Evolutionary conservation across 805 yeast genomes (phyloP), one percentile per base, ranked within the genome.

Genomic region (Hanseniaspora jakobsenii): DNA sequence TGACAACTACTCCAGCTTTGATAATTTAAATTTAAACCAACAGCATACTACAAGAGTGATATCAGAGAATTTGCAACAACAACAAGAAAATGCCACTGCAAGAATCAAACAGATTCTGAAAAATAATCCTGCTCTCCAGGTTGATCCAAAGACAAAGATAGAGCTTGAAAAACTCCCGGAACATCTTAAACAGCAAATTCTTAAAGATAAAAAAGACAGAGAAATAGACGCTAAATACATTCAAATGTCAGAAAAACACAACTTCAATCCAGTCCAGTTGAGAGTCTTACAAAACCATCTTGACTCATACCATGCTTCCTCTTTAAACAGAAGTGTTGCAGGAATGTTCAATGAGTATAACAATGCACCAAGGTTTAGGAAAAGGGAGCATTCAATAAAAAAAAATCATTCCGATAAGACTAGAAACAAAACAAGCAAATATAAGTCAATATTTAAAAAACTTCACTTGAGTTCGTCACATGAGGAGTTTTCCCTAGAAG

Each of bases 231-330:
- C 46, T 2, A 42, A 42, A 27, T 42, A 42, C 14, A 42, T 42
- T 42, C 39, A 42, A 19, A 13, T 42, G 12, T 42, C 46, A 21
- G 46, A 42, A 42, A 42, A 42, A 21, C 46, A 42, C 31, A 42
- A 42, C 17, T 42, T 42, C 19, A 42, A 42, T 17, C 46, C 46
- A n/a, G 46, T 42, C 23, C 46, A 42, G 23, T 9, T 42, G 13
- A 42, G 46, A 35, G 27, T 42, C 14, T 14, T 42, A 4, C 46
- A 42, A 29, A 42, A 35, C 19, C 46, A 42, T 21, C 23, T 42
- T 13, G 35, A 23, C 6, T 35, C 46, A 12, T 42, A 42, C 14
- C 32, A 32, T 17, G 46, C 46, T 7, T 26, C 38, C 9, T n/a
- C 46, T 2, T 35, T 42, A 22, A 42, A 34, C 14, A 42, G 46